Evolutionary conservation across 306 rosid species (phyloP).

Genomic region (Acacia acuminata): DNA sequence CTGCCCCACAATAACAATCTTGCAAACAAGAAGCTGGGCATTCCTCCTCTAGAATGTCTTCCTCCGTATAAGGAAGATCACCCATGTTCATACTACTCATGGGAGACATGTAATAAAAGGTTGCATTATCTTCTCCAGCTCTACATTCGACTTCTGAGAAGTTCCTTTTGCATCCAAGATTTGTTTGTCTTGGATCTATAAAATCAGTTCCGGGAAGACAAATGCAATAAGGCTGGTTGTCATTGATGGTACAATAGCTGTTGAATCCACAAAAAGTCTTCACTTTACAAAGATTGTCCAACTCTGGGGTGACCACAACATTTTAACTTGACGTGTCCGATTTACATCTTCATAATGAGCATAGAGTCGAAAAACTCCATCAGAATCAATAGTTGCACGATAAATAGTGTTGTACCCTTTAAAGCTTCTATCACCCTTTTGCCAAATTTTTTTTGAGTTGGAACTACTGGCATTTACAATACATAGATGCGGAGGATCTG

Average conservation of each 20-base stretch:
- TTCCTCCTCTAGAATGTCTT: not conserved
- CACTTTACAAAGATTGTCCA: not conserved
- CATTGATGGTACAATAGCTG: constrained; percentile 27
- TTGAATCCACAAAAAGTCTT: constrained; percentile 31
- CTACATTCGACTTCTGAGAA: constrained; percentile 9
- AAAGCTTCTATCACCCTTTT: not conserved
- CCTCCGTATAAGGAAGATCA: not conserved
- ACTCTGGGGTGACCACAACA: not conserved
- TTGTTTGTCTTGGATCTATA: not conserved
- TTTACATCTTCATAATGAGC: not conserved
- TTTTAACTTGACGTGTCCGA: not conserved
- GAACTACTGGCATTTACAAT: not conserved
- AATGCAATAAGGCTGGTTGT: not conserved
- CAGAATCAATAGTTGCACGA: constrained; percentile 32
- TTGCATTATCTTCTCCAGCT: not conserved
- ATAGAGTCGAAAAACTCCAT: constrained; percentile 30
- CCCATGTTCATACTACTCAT: not conserved
- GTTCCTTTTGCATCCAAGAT: constrained; percentile 34
- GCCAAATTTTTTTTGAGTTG: not conserved
- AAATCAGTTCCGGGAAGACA: constrained; percentile 27
- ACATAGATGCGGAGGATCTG: not conserved
- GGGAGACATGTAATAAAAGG: constrained; percentile 1
- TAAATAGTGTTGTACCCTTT: not conserved
- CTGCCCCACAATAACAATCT: constrained; percentile 45
- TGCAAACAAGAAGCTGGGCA: constrained; percentile 33